Evolutionary conservation across 257 asterid genomes (phyloP), one percentile per base, ranked within the genome.

Genomic region (Avicennia marina): DNA sequence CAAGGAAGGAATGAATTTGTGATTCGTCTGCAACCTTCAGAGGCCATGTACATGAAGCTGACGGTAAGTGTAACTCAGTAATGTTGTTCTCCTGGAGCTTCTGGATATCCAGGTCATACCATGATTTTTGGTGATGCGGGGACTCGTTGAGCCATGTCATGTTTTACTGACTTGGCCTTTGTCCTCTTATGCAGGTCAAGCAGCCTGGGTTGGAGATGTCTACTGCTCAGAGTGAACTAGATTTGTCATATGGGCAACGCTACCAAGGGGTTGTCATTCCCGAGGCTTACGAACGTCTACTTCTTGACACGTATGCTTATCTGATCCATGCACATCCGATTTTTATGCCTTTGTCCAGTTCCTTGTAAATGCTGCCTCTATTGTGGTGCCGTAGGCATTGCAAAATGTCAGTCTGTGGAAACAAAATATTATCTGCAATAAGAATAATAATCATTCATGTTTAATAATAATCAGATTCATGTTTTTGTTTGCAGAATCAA

Each of bases 11-110:
- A 93, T 41, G 99, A 93, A 65, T 77, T 93, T 67, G 99, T 93
- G 25, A 93, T 93, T 48, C 97, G 97, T 42, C 88, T 93, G 58
- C 99, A 93, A 64, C 99, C 99, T 70, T 82, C 78, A 26, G 96
- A 93, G 81, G 96, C 99, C 70, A 86, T 93, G 33, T 93, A 93
- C 84, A 88, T 93, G 98, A 88, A 88, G 76, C 93, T 93, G 56
- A 86, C 95, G 32, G 98, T 84, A 67, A 71, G 87, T 70, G 39
- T 43, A 24, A 26, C 58, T 50, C 13, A 4, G 12, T 36, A 11
- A 8, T 36, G 6, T 36, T 36, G 41, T 12, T 36, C 13, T n/a
- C n/a, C n/a, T n/a, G n/a, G n/a, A n/a, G n/a, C n/a, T n/a, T n/a
- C n/a, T n/a, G n/a, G n/a, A n/a, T n/a, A n/a, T n/a, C n/a, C n/a